These are phyloP conservation scores for Tuctoria greenei DNA, from an alignment of 176 grass and related monocot species.

Conservation along the genomic window DNA sequence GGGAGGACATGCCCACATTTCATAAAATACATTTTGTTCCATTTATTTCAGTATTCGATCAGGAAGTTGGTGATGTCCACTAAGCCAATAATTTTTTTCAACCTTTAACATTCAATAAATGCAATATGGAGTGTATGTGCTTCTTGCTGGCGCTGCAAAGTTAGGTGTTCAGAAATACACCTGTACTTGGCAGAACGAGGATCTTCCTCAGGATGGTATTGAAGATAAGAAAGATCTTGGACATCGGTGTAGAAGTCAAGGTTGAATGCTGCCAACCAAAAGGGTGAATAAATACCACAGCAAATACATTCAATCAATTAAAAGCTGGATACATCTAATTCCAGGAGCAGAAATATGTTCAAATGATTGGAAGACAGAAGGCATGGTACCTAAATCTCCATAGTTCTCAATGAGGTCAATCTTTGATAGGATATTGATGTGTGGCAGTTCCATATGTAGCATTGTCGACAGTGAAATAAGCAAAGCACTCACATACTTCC, in stretches of 20 bases:
- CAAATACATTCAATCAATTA: constrained; percentile 22
- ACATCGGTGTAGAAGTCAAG: constrained; percentile 97
- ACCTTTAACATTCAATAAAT: background rate
- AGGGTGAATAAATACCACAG: constrained; percentile 31
- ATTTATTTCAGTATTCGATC: constrained; percentile 1
- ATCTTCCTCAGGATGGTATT: constrained; percentile 86
- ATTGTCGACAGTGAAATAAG: constrained; percentile 93
- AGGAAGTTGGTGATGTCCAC: background rate
- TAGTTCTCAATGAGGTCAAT: constrained; percentile 94
- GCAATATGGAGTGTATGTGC: background rate
- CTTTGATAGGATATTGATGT: constrained; percentile 95
- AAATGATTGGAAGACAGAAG: background rate
- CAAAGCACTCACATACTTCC: constrained; percentile 96
- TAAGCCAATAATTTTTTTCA: background rate
- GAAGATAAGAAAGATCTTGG: constrained; percentile 84
- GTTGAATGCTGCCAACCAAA: constrained; percentile 71
- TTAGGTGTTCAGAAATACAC: constrained; percentile 27
- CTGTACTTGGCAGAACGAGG: constrained; percentile 91
- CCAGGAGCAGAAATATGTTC: background rate
- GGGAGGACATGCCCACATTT: too few species aligned
- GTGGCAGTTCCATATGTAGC: constrained; percentile 86
- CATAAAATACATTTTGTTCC: too few species aligned
- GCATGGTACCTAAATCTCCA: constrained; percentile 73
- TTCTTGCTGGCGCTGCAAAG: background rate
- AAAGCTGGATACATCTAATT: constrained; percentile 13